phyloP scores from a whole-genome alignment of 2,329 filamentous ascomycete genomes.

The Gliomastix tumulicola region DNA sequence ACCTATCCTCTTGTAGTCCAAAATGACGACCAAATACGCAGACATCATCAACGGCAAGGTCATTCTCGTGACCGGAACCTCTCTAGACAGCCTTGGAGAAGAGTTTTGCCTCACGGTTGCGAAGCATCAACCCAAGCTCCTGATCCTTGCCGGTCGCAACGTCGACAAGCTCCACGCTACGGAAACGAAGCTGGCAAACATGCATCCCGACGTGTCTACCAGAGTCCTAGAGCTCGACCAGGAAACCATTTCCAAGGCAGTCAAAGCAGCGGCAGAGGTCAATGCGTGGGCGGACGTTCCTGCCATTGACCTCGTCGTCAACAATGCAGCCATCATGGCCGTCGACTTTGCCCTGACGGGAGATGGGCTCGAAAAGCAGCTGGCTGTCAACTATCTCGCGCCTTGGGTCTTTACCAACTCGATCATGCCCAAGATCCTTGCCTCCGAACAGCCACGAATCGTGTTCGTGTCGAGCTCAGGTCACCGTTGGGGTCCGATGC shows the following conservation, averaged over 20 bases:
- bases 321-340: constrained; percentile 3
- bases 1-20: too few relatives aligned
- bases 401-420: constrained; percentile 32
- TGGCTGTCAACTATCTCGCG: constrained; percentile 28
- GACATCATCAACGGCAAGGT: constrained; percentile 2
- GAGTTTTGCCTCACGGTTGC: background rate
- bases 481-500: constrained; percentile 29
- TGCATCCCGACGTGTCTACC: background rate
- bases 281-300: constrained; percentile 20
- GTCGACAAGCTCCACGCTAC: background rate
- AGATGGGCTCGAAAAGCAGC: constrained; percentile 43
- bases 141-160: constrained; percentile 2
- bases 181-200: background rate
- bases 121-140: background rate
- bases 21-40: too few relatives aligned
- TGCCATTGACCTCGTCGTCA: constrained; percentile 6
- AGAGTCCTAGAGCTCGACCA: constrained; percentile 20
- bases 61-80: constrained; percentile 2
- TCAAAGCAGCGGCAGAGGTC: constrained; percentile 25
- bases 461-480: constrained; percentile 37
- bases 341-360: constrained; percentile 15
- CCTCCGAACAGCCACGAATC: constrained; percentile 18
- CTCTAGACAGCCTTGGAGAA: background rate
- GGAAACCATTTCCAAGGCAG: constrained; percentile 19
- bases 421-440: constrained; percentile 19